Percentiles rank a stretch among this genome's conserved stretches.
Conservation (phyloP, 2,329 filamentous ascomycete genomes). For the Colletotrichum lentis region DNA sequence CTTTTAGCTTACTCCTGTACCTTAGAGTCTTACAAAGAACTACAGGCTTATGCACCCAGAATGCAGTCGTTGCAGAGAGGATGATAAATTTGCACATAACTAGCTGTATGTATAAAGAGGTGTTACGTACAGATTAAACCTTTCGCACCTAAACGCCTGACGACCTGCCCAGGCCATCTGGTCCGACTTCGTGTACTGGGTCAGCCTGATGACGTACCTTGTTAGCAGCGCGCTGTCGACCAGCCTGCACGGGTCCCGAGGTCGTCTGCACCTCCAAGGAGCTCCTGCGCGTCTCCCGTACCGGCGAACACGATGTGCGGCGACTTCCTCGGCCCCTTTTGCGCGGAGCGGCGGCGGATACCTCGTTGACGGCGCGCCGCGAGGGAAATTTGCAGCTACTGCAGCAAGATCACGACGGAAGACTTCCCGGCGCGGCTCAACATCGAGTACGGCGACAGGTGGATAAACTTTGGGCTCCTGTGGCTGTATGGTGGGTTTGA, state of each 20-base stretch:
- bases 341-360: conserved; percentile 32
- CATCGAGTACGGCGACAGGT: conserved; percentile 59
- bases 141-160: too few relatives aligned
- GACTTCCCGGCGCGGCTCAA: conserved; percentile 50
- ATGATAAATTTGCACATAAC: too few relatives aligned
- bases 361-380: conserved; percentile 42
- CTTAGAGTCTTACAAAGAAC: too few relatives aligned
- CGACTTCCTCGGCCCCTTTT: conserved; percentile 35
- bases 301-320: conserved; percentile 35
- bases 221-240: conserved; percentile 43
- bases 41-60: too few relatives aligned
- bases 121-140: too few relatives aligned
- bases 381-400: conserved; percentile 56
- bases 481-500: conserved; percentile 65
- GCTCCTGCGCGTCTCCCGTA: conserved; percentile 33
- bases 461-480: conserved; percentile 61
- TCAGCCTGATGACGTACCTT: conserved; percentile 45
- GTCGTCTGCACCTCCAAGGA: conserved; percentile 37
- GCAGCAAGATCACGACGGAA: conserved; percentile 49
- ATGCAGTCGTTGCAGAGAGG: too few relatives aligned
- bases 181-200: conserved; percentile 40
- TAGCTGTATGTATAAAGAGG: too few relatives aligned
- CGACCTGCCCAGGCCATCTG: conserved; percentile 37
- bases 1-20: too few relatives aligned
- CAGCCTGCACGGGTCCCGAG: conserved; percentile 39